Percentiles rank a stretch among this genome's conserved stretches.
phyloP scores from a whole-genome alignment of 2,329 filamentous ascomycete genomes.

The Arthrobotrys pseudoclavata region DNA sequence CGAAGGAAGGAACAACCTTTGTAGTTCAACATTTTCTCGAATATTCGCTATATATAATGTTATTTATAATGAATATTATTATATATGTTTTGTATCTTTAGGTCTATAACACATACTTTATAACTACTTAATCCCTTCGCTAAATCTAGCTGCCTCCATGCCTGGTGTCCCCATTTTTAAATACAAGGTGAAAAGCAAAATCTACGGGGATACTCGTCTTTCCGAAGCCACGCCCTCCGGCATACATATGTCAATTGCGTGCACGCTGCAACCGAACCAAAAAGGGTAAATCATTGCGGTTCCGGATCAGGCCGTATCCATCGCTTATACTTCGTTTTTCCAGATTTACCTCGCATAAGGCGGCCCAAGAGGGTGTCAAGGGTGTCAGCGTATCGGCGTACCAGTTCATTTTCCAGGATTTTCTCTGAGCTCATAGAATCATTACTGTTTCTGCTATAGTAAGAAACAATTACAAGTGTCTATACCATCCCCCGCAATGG shows the following conservation, averaged over 20 bases:
- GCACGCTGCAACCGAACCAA: not conserved
- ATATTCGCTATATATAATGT: not conserved
- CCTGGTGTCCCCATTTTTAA: not conserved
- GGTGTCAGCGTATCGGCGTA: not conserved
- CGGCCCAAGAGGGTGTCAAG: slow-evolving; percentile 15
- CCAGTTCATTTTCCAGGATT: not conserved
- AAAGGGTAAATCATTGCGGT: not conserved
- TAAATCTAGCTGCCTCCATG: too few relatives aligned
- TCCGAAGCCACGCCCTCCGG: slow-evolving; percentile 14
- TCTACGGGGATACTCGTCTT: not conserved
- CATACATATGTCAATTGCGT: slow-evolving; percentile 6
- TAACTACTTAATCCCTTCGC: not conserved
- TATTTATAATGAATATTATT: not conserved
- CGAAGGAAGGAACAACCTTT: slow-evolving; percentile 3
- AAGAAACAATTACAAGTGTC: not conserved
- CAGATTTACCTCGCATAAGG: slow-evolving; percentile 13
- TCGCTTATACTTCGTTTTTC: slow-evolving; percentile 26
- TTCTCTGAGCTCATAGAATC: not conserved
- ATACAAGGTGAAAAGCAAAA: not conserved
- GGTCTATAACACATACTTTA: not conserved
- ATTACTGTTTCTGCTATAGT: slow-evolving; percentile 6
- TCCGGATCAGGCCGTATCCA: slow-evolving; percentile 4
- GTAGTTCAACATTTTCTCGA: not conserved
- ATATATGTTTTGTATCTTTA: not conserved
- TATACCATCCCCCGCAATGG: not conserved